Evolutionary conservation across 1,284 basidiomycete genomes (phyloP).

Genomic region (Leccinum solheimii): DNA sequence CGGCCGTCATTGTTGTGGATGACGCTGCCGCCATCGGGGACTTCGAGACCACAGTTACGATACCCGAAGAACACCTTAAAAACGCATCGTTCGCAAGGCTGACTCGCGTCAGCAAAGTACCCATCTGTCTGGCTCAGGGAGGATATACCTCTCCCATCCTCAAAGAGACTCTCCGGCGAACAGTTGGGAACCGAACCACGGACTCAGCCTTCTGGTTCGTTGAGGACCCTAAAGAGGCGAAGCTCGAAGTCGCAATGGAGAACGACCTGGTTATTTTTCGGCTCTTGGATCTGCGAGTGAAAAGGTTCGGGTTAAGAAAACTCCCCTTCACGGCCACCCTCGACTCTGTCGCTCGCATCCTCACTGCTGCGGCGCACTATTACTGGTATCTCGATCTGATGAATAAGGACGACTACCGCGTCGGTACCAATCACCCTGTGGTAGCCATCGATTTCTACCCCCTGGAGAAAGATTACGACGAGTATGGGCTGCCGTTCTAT

Average conservation of each 20-base stretch:
- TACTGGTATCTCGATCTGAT: constrained; percentile 27
- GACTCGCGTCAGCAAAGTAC: constrained; percentile 13
- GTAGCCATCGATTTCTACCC: constrained; percentile 20
- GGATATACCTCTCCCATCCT: background rate
- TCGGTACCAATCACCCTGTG: background rate
- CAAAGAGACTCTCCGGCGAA: background rate
- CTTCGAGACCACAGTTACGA: constrained; percentile 17
- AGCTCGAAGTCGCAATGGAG: constrained; percentile 11
- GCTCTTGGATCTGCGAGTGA: constrained; percentile 15
- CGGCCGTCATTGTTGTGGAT: background rate
- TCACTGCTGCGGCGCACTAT: constrained; percentile 19
- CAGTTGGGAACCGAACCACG: background rate
- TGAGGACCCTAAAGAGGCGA: constrained; percentile 3
- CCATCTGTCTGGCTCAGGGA: constrained; percentile 5
- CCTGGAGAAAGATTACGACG: constrained; percentile 9
- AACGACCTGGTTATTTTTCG: constrained; percentile 6
- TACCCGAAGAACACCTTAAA: background rate
- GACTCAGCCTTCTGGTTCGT: constrained; percentile 5
- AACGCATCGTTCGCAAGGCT: constrained; percentile 13
- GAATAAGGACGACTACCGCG: background rate
- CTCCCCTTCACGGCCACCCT: background rate
- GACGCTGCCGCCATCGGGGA: constrained; percentile 10
- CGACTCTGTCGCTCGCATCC: background rate
- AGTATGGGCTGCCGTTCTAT: constrained; percentile 8
- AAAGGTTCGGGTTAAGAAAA: constrained; percentile 11